Evolutionary conservation across 345 rosid species (phyloP).

Genomic region (Eucalyptus guilfoylei): DNA sequence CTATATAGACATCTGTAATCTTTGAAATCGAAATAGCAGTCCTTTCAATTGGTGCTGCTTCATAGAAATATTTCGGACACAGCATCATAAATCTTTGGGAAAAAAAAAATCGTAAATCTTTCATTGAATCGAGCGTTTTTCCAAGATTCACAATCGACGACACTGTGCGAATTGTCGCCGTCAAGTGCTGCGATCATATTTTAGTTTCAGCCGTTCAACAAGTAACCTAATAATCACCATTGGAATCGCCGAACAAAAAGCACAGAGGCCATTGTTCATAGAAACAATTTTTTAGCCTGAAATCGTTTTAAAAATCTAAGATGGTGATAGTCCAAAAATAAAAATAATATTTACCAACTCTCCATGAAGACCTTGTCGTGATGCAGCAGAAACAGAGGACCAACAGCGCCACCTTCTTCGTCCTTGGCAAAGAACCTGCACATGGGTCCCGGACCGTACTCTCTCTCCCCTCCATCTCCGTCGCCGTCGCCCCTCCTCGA

Average conservation of each 20-base stretch:
- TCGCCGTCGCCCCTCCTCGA: not conserved
- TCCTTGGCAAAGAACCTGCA: constrained; percentile 27
- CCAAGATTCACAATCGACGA: not conserved
- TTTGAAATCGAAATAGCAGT: not conserved
- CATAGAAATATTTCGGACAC: not conserved
- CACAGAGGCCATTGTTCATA: not conserved
- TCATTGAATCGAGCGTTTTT: not conserved
- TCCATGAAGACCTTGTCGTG: constrained; percentile 26
- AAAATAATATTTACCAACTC: constrained; percentile 13
- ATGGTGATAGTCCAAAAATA: not conserved
- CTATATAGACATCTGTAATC: not conserved
- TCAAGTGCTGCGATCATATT: not conserved
- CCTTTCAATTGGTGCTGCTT: not conserved
- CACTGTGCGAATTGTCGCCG: not conserved
- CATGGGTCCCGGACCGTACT: constrained; percentile 22
- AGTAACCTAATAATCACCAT: not conserved
- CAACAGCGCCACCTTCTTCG: constrained; percentile 19
- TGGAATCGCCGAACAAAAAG: not conserved
- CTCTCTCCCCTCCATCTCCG: constrained; percentile 1
- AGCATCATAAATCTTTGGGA: not conserved
- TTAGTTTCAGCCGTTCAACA: not conserved
- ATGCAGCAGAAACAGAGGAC: constrained; percentile 21
- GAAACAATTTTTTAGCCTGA: not conserved
- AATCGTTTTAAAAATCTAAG: not conserved
- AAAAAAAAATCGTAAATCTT: not conserved